A percentile compares a stretch with the other conserved stretches of the same genome.
phyloP scores from a whole-genome alignment of 805 yeast genomes.

The Ogataea henricii region DNA sequence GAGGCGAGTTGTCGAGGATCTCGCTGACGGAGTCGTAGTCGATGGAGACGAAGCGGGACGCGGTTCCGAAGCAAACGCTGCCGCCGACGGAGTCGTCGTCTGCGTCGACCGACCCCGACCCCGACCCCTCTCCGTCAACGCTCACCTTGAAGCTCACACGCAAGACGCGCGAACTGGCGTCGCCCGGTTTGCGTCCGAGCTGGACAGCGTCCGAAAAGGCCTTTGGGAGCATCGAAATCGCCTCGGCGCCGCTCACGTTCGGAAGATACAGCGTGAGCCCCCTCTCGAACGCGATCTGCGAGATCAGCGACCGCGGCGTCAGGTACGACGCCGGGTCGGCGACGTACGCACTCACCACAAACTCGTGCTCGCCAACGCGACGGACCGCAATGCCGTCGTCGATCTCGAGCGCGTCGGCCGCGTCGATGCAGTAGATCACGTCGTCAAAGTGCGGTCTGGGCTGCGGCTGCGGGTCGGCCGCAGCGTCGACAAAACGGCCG shows the following conservation, averaged over 20 bases:
- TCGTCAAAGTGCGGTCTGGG: conserved; percentile 44
- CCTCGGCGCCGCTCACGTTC: conserved; percentile 38
- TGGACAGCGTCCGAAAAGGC: conserved; percentile 46
- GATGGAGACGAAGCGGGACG: conserved; percentile 49
- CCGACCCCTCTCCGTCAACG: conserved; percentile 18
- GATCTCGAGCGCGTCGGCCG: conserved; percentile 78
- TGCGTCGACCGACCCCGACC: conserved; percentile 24
- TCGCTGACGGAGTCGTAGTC: conserved; percentile 68
- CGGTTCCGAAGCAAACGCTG: conserved; percentile 44
- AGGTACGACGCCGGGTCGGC: conserved; percentile 85
- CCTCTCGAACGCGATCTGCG: conserved; percentile 59
- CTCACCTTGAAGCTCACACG: conserved; percentile 41
- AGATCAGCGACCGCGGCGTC: conserved; percentile 38
- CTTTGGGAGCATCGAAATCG: conserved; percentile 69
- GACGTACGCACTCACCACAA: conserved; percentile 65
- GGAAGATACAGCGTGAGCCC: conserved; percentile 76
- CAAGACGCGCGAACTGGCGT: conserved; percentile 46
- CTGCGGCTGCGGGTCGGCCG: conserved; percentile 15
- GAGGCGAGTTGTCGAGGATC: conserved; percentile 38
- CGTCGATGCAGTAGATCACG: conserved; percentile 80
- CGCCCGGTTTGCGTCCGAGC: conserved; percentile 50
- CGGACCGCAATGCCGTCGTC: conserved; percentile 86
- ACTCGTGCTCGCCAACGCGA: conserved; percentile 31
- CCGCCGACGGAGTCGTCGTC: too few relatives aligned
- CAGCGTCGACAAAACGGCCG: conserved; percentile 17